Evolutionary conservation across 129 eudicot species (phyloP), one percentile per base, ranked within the genome.

Genomic region (Gnaphalium uliginosum): DNA sequence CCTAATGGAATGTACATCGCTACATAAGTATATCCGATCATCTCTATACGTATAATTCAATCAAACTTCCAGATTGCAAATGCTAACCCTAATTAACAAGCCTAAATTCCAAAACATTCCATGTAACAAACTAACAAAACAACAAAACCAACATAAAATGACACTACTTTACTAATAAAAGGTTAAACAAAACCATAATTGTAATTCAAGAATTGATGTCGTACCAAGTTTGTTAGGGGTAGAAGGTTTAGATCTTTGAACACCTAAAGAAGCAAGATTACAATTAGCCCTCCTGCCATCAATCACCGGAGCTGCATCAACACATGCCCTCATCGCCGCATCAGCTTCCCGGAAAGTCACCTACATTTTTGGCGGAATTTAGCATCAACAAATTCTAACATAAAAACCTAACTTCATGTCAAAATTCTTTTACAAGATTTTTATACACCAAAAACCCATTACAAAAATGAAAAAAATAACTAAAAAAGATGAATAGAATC

Each of bases 211-310:
- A 63, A 72, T 56, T 66, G 64, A 73, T 66, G 63, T 13, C 50
- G 9, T 84, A 92, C 96, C 96, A 78, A 84, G 88, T 79, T 87
- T 89, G 11, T 87, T 89, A 18, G 96, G 98, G 32, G 92, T 93
- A 46, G 96, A 90, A 50, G 96, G 98, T 78, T 93, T 93, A 73
- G 98, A 93, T 85, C 95, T 86, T 78, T 93, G 98, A 86, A 90
- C 98, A 75, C 98, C 98, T 80, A 93, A 71, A 71, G 96, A 93
- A 81, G 98, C 98, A 77, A 93, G 96, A 76, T 93, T 93, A 43
- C 98, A 93, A 27, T 93, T 93, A 30, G 98, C 98, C 73, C 96
- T 88, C 83, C 98, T 75, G 1, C 96, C 98, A 81, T 93, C 98
- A 29, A 93, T 93, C 83, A 93, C 96, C 27, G 98, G 98, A 72